Base-by-base conservation (phyloP, 78 protist genomes). In the Monosiga brevicollis region DNA sequence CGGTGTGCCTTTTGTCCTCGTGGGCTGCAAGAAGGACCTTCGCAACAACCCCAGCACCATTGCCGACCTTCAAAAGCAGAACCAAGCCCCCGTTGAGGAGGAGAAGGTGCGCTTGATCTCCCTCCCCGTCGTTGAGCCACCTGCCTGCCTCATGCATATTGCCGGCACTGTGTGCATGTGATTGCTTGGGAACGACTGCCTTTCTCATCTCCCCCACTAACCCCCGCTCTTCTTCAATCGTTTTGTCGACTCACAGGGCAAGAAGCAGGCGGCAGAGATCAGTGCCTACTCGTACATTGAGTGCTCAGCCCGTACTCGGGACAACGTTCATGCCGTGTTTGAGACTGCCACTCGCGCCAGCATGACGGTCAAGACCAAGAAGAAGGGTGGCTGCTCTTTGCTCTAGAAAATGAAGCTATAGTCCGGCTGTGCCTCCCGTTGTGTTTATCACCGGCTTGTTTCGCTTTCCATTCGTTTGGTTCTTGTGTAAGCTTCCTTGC, bases 11-110 rank as follows among this genome's bases (percentile, higher is more conserved):
- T 75, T 93, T 62, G 70, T 95, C 72, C 91, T 95, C 3, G 96
- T 92, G 0, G 98, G 93, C 29, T 79, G 84, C 42, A 94, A 91
- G 85, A 82, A 32, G 43, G 89, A 93, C 74, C 71, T 94, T 40
- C 38, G 86, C 32, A 34, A 62, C 70, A 87, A 87, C 72, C 37
- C n/a, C 42, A 29, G 76, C 37, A 78, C 81, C 37, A 86, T 43
- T 29, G 37, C 2, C 23, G 89, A 81, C 38, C 62, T 86, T 26
- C 70, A 79, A 11, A 80, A 75, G 76, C 37, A 42, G 29, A 86
- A 86, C 37, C 85, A 86, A n/a, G 34, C 43, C 43, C 83, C 84
- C 38, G 78, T 80, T 55, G 20, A 40, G 75, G 22, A 1, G 3
- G 89, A 80, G 42, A 32, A 38, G 74, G 89, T 40, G 3, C 54